A percentile compares a stretch with the other conserved stretches of the same genome.
Conservation (phyloP, 306 rosid genomes). For the Cucurbita maxima region DNA sequence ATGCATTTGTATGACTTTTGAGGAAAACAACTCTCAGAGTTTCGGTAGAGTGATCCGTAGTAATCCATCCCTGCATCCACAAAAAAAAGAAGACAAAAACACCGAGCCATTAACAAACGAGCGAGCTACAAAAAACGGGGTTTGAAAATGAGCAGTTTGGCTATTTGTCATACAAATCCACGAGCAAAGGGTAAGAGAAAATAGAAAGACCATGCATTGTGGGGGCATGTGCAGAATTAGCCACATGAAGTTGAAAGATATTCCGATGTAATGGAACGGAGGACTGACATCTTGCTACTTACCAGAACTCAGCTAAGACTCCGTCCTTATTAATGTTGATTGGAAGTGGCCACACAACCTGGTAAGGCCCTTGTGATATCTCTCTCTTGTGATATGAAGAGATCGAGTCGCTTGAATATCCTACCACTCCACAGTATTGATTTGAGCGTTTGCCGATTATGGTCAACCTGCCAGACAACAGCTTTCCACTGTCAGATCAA, state of each 20-base stretch:
- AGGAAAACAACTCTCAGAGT: conserved; percentile 15
- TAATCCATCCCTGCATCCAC: conserved; percentile 57
- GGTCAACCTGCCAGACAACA: conserved; percentile 30
- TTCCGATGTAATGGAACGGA: background rate
- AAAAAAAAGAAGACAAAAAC: background rate
- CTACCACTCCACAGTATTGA: conserved; percentile 14
- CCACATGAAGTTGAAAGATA: background rate
- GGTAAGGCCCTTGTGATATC: conserved; percentile 58
- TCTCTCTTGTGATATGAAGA: conserved; percentile 52
- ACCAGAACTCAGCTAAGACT: conserved; percentile 63
- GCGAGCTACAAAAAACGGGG: background rate
- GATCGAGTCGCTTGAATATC: conserved; percentile 24
- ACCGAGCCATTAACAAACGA: background rate
- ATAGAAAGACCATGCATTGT: background rate
- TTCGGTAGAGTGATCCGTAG: conserved; percentile 55
- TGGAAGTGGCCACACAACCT: conserved; percentile 59
- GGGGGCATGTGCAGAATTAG: background rate
- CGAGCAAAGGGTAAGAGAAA: background rate
- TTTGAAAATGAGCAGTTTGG: background rate
- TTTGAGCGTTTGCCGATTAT: conserved; percentile 40
- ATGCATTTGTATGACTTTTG: background rate
- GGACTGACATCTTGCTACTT: conserved; percentile 14
- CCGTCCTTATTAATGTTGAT: conserved; percentile 43
- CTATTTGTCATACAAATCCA: background rate
- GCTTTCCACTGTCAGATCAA: background rate